Base-by-base conservation (phyloP, 2,329 filamentous ascomycete genomes). In the Thelonectria olida region DNA sequence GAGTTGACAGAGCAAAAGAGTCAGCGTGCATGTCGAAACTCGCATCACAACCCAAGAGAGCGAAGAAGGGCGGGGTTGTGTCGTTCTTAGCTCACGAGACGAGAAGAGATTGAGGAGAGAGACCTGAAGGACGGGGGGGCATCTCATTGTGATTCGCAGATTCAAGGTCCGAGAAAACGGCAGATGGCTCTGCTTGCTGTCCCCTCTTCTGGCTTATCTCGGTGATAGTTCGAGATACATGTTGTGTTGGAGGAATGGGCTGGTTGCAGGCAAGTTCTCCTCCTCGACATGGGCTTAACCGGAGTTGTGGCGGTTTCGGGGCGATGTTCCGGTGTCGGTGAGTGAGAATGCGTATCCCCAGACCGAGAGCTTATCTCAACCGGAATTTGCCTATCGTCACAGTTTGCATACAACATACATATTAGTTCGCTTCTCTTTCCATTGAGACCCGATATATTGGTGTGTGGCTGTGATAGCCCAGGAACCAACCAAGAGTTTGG, bases 221-320 rank as follows among this genome's bases (percentile, higher is more conserved):
- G 8, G 7, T 3, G n/a, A 17, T n/a, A 4, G 17, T 9, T n/a
- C 2, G 15, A 13, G 36, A 15, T 48, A 54, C 50, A 27, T 15
- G 4, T 12, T 17, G 19, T 15, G 34, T n/a, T 25, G 3, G 44
- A 22, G 17, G 22, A n/a, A 20, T 12, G 48, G 17, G 19, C 22
- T 12, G 23, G 13, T 28, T 3, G 13, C 7, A 2, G 7, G 39
- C 12, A 54, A 19, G 41, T 58, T 22, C 10, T n/a, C 7, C 8
- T 17, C 8, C 20, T 39, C 15, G 42, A 27, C 49, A 2, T 7
- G 19, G 17, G 50, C 27, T 59, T 62, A 59, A n/a, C 60, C 60
- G 60, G 51, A 23, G 55, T 54, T 59, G 27, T 47, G 60, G 36
- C 60, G 52, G 47, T 38, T 39, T 52, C 60, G 51, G 60, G 51